These are phyloP conservation scores for Melanogaster broomeanus DNA, from an alignment of 768 basidiomycete species.

Conservation along the genomic window DNA sequence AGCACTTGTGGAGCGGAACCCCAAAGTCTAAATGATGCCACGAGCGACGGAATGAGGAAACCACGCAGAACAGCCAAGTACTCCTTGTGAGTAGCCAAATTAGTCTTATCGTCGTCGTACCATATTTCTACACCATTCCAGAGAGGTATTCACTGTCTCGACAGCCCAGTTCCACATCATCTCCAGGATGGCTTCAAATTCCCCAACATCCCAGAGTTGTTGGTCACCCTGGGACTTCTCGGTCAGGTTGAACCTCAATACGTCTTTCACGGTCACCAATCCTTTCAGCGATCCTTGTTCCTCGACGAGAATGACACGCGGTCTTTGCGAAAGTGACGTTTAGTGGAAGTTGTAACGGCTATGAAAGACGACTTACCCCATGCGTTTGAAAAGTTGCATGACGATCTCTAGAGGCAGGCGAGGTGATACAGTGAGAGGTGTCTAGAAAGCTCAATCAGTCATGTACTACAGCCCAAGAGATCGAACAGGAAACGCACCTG, in stretches of 20 bases:
- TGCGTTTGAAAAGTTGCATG: conserved; percentile 95
- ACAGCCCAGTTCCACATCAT: conserved; percentile 59
- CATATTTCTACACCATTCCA: conserved; percentile 26
- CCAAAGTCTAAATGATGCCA: too few relatives aligned
- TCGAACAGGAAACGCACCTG: conserved; percentile 52
- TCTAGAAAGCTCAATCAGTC: conserved; percentile 47
- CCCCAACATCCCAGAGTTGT: conserved; percentile 59
- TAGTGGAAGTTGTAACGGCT: neutral
- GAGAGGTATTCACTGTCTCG: conserved; percentile 34
- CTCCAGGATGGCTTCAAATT: conserved; percentile 64
- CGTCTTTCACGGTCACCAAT: conserved; percentile 94
- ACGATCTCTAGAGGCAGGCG: conserved; percentile 94
- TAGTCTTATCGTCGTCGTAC: conserved; percentile 19
- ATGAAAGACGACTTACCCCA: conserved; percentile 74
- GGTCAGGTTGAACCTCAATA: conserved; percentile 78
- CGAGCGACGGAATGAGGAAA: too few relatives aligned
- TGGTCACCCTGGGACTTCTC: conserved; percentile 53
- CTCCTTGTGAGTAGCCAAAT: neutral
- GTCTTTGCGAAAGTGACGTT: conserved; percentile 46
- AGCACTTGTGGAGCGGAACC: too few relatives aligned
- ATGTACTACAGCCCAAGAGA: neutral
- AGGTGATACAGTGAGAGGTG: conserved; percentile 89
- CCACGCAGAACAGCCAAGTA: neutral
- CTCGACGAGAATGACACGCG: conserved; percentile 94
- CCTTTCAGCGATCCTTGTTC: conserved; percentile 81